Base-by-base conservation (phyloP, 352 stramenopile genomes). In the Lagenidium giganteum region DNA sequence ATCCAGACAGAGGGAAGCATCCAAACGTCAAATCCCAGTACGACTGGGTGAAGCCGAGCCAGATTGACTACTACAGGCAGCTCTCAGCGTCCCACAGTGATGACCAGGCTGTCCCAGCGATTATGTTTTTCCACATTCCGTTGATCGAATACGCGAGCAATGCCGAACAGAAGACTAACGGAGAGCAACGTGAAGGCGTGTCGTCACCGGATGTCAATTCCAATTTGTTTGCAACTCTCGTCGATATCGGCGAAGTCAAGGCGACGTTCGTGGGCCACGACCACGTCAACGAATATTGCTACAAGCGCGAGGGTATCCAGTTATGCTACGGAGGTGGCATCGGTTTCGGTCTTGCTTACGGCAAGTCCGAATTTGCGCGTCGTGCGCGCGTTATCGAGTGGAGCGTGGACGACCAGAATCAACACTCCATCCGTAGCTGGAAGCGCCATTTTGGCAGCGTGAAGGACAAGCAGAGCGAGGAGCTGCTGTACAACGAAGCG, bases 401-500 rank as follows among this genome's bases (percentile, higher is more conserved):
- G 63, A 72, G 34, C 4, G 45, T 65, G 18, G 50, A 69, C 29
- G 20, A 43, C 24, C 55, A 70, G 34, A 51, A 74, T 37, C 61
- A 61, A 24, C 64, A 54, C 20, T 54, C 56, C 13, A 57, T 79
- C 38, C 42, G 47, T 36, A 73, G 64, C 30, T 79, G 63, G 63
- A 75, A 72, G 54, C 64, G 65, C 9, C n/a, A 67, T 31, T 69
- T 51, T 35, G 32, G 26, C 12, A n/a, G 25, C 8, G 14, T 42
- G 22, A 11, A 27, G 4, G 14, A 9, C n/a, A 42, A 96, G 37
- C 23, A 67, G 83, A 13, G 96, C 72, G 17, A 97, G 54, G 62
- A 97, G 95, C 42, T 86, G 88, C 55, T 96, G 75, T 44, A 96
- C 85, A 21, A 88, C 81, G 23, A 74, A n/a, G 14, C 30, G 24